Conservation (phyloP, 331 rosid genomes). For the Quercus phellos region DNA sequence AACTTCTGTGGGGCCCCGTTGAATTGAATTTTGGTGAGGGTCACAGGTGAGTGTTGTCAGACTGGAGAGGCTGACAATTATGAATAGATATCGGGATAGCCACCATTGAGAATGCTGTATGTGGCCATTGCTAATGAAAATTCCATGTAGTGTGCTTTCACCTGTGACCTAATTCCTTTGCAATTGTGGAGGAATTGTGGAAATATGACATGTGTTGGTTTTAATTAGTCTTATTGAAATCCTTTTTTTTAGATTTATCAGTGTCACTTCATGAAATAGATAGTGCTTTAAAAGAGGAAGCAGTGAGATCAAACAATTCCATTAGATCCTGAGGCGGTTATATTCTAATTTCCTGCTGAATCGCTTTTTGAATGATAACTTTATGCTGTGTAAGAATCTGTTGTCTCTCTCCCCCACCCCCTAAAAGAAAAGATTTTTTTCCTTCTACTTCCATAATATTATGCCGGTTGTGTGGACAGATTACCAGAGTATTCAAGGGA, state of each 20-base stretch:
- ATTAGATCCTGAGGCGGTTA: neutral
- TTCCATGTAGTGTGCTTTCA: neutral
- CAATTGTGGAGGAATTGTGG: neutral
- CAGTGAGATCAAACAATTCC: neutral
- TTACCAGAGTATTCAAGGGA: slow-evolving; percentile 63
- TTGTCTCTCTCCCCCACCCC: neutral
- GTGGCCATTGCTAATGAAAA: neutral
- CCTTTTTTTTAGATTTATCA: neutral
- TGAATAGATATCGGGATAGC: neutral
- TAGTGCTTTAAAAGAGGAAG: neutral
- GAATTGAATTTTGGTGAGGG: neutral
- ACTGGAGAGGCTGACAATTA: neutral
- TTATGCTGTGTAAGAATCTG: neutral
- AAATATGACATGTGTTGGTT: neutral
- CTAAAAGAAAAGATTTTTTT: neutral
- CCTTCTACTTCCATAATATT: neutral
- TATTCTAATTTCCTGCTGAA: neutral
- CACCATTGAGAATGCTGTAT: neutral
- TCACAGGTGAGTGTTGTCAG: neutral
- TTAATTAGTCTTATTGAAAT: neutral
- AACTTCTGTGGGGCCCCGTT: no score
- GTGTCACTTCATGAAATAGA: neutral
- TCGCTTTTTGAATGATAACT: neutral
- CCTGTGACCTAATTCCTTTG: neutral
- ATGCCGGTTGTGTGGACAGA: slow-evolving; percentile 26